A percentile compares a stretch with the other conserved stretches of the same genome.
Evolutionary conservation across 345 rosid species (phyloP).

Genomic region (Psidium friedrichsthalianum): DNA sequence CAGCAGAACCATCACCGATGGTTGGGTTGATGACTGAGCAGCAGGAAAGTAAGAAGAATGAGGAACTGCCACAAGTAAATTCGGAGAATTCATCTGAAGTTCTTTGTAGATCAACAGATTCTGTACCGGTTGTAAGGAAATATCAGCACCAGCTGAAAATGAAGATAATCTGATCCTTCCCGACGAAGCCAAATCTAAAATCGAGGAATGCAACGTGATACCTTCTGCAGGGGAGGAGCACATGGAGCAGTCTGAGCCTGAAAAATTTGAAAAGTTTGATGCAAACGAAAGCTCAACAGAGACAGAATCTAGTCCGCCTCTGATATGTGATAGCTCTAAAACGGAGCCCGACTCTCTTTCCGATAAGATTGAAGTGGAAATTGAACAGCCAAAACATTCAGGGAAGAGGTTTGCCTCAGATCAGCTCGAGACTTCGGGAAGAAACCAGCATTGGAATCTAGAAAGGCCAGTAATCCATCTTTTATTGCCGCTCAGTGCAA

Average conservation of each 20-base stretch:
- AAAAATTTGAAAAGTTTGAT: conserved; percentile 19
- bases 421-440: conserved; percentile 34
- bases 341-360: conserved; percentile 14
- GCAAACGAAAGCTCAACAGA: conserved; percentile 25
- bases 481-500: conserved; percentile 66
- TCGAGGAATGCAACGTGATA: conserved; percentile 11
- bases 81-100: conserved; percentile 16
- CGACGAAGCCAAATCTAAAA: conserved; percentile 16
- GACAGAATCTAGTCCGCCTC: conserved; percentile 6
- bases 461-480: conserved; percentile 51
- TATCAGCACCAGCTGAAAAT: conserved; percentile 11
- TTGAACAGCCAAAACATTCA: conserved; percentile 46
- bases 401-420: conserved; percentile 48
- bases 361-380: conserved; percentile 24
- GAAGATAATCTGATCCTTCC: conserved; percentile 28
- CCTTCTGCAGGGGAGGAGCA: conserved; percentile 8
- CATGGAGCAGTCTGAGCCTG: conserved; percentile 25
- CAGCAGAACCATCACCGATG: conserved; percentile 30
- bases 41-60: conserved; percentile 20
- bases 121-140: conserved; percentile 14
- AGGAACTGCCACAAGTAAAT: conserved; percentile 11
- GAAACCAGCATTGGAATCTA: conserved; percentile 27
- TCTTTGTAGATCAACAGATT: conserved; percentile 15
- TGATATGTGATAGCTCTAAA: conserved; percentile 14
- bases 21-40: conserved; percentile 18